Base-by-base conservation (phyloP, 169 alveolate species). In the Fabrea salina region DNA sequence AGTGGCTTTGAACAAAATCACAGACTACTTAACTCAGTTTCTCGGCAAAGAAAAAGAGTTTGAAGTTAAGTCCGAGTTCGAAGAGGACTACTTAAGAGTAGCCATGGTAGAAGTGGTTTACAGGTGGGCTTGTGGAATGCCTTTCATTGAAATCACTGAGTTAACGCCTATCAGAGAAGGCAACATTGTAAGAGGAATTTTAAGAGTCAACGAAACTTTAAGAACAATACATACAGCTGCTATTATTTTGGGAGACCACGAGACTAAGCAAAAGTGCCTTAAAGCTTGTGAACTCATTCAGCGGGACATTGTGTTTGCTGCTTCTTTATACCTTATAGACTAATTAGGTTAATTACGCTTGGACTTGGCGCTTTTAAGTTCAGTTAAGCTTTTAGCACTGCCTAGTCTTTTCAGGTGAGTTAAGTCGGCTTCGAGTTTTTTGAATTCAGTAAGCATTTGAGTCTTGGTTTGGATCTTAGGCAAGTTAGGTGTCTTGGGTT, bases 271-370 rank as follows among this genome's bases (percentile, higher is more conserved):
- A 13, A 93, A 92, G 51, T 82, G 95, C 43, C 96, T 91, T 35
- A 76, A 75, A 40, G 93, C 96, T n/a, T 83, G 94, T 35, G 82
- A 80, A 27, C 85, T 93, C 41, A 92, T 97, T 59, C 88, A 96
- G 40, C 85, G 99, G 54, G 99, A 97, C 84, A 97, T 97, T 40
- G 95, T 96, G 3, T 96, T 96, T 68, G 93, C 96, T 71, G 92
- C 96, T n/a, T 95, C 98, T 43, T 93, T 97, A 25, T 97, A 97
- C 56, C 82, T 95, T 61, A 88, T 43, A 13, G 25, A 40, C 19
- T 68, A 68, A 32, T 33, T 61, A 32, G 39, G 37, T 25, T 56
- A 56, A 56, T n/a, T n/a, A n/a, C n/a, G n/a, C n/a, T n/a, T n/a
- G n/a, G n/a, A n/a, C n/a, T n/a, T n/a, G n/a, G n/a, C n/a, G n/a